Evolutionary conservation across 1,284 basidiomycete species (phyloP).

Genomic region (Moniliophthora roreri): DNA sequence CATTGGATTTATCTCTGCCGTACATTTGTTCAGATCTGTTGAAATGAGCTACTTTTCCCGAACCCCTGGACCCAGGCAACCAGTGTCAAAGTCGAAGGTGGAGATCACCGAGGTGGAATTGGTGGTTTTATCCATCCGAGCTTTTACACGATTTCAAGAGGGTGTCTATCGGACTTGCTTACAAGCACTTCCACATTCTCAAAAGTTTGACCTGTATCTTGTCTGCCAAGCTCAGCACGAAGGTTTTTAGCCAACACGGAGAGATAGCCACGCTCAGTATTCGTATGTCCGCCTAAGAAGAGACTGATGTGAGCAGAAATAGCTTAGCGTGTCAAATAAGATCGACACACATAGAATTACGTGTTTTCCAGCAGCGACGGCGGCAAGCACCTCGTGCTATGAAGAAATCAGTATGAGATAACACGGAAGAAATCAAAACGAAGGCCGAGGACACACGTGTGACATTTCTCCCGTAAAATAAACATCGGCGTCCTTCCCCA

Average conservation of each 20-base stretch:
- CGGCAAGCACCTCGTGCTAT: constrained; percentile 83
- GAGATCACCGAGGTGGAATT: too few species aligned
- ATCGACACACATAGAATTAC: constrained; percentile 72
- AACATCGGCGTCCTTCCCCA: constrained; percentile 72
- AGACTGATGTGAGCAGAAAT: constrained; percentile 17
- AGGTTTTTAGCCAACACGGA: constrained; percentile 66
- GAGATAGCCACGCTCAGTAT: constrained; percentile 88
- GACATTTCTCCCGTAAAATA: constrained; percentile 92
- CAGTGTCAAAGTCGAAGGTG: too few species aligned
- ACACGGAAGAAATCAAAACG: constrained; percentile 14
- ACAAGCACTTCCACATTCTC: constrained; percentile 51
- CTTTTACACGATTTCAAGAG: constrained; percentile 54
- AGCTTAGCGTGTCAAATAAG: constrained; percentile 22
- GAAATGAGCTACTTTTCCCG: too few species aligned
- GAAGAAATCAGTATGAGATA: constrained; percentile 12
- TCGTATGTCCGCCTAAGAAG: constrained; percentile 71
- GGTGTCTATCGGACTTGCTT: constrained; percentile 61
- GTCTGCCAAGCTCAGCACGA: constrained; percentile 44
- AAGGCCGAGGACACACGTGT: constrained; percentile 54
- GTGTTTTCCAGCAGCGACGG: constrained; percentile 68
- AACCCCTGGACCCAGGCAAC: too few species aligned
- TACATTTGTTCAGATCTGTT: too few species aligned
- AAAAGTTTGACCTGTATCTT: constrained; percentile 27
- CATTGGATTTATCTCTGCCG: too few species aligned
- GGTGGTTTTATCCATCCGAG: too few species aligned